A percentile compares a stretch with the other conserved stretches of the same genome.
phyloP scores from a whole-genome alignment of 495 filamentous ascomycete genomes.

The Apiosordaria backusii region DNA sequence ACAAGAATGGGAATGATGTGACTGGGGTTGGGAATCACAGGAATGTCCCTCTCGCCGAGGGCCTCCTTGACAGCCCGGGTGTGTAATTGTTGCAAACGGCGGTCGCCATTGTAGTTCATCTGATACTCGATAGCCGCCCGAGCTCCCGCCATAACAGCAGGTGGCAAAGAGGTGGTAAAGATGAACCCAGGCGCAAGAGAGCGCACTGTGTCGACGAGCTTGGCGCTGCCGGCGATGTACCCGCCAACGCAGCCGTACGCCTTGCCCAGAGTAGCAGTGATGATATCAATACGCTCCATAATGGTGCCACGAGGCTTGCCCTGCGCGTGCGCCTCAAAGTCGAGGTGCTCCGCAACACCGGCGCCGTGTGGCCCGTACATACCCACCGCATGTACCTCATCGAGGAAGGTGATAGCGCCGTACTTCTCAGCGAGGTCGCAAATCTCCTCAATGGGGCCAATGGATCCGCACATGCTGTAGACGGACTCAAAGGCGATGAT shows the following conservation, averaged over 20 bases:
- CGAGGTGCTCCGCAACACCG: constrained; percentile 94
- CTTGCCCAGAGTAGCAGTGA: constrained; percentile 94
- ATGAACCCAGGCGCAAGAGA: constrained; percentile 97
- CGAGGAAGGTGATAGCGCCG: constrained; percentile 93
- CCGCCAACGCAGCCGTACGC: constrained; percentile 97
- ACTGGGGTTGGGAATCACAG: constrained; percentile 96
- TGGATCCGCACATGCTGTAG: constrained; percentile 97
- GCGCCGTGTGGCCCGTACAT: constrained; percentile 98
- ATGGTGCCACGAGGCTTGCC: constrained; percentile 75
- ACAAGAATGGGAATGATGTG: constrained; percentile 95
- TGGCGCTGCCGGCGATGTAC: constrained; percentile 88
- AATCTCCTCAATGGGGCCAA: constrained; percentile 92
- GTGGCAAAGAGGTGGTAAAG: constrained; percentile 95
- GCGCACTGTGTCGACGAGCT: constrained; percentile 90
- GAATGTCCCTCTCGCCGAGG: constrained; percentile 73
- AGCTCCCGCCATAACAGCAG: constrained; percentile 95
- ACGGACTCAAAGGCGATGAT: constrained; percentile 98
- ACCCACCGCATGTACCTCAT: constrained; percentile 97
- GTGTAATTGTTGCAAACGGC: constrained; percentile 89
- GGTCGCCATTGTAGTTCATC: constrained; percentile 71
- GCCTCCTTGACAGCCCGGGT: constrained; percentile 86
- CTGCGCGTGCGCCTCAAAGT: constrained; percentile 73
- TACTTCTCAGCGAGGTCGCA: constrained; percentile 97
- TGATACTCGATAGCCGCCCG: constrained; percentile 91
- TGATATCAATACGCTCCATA: constrained; percentile 95